Conservation (phyloP, 176 grass and related monocot species). For the Poa pratensis region DNA sequence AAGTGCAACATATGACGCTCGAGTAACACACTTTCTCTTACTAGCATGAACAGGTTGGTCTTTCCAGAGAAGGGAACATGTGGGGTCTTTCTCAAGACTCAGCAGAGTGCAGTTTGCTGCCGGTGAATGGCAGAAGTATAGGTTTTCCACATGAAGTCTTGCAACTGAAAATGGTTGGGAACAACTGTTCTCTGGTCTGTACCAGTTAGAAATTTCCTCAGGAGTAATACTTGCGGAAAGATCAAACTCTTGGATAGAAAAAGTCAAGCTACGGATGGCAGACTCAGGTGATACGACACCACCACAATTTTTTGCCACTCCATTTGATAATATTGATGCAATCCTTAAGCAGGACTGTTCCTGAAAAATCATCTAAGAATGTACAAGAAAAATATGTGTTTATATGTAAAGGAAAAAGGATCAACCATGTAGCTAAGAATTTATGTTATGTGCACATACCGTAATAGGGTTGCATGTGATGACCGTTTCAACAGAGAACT, state of each 20-base stretch:
- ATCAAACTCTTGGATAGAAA: constrained; percentile 83
- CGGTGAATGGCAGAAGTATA: constrained; percentile 79
- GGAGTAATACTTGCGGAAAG: constrained; percentile 68
- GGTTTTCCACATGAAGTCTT: constrained; percentile 81
- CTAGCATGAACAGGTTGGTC: constrained; percentile 88
- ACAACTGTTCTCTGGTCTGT: constrained; percentile 45
- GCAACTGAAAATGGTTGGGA: constrained; percentile 70
- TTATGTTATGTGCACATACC: constrained; percentile 48
- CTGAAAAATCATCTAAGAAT: constrained; percentile 71
- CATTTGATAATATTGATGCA: constrained; percentile 83
- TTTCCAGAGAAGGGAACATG: constrained; percentile 86
- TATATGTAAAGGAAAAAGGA: constrained; percentile 33
- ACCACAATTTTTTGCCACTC: constrained; percentile 55
- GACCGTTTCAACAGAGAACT: constrained; percentile 81
- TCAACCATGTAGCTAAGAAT: background rate
- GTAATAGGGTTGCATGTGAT: constrained; percentile 80
- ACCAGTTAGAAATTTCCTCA: constrained; percentile 57
- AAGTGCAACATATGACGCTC: constrained; percentile 67
- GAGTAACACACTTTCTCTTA: constrained; percentile 72
- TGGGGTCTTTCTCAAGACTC: constrained; percentile 84
- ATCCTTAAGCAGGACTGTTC: constrained; percentile 94
- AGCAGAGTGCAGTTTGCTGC: constrained; percentile 76
- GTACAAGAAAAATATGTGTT: constrained; percentile 20
- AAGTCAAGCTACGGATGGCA: constrained; percentile 64
- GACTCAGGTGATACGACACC: constrained; percentile 52